Percentiles rank a stretch among this genome's conserved stretches.
Evolutionary conservation across 148 eudicot genomes (phyloP).

Genomic region (Pharnaceum exiguum): DNA sequence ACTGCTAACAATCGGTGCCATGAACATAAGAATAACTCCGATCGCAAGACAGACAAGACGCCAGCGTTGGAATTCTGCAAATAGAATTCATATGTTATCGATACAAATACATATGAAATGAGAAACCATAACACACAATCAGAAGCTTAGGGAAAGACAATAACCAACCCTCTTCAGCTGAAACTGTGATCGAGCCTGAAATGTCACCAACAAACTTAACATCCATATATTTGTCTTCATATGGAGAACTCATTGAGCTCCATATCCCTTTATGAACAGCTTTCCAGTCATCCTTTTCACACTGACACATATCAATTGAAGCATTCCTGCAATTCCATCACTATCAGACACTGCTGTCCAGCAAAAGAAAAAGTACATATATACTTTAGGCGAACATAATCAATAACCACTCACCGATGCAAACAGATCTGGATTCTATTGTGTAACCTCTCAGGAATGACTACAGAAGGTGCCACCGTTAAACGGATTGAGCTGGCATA

Average conservation of each 20-base stretch:
- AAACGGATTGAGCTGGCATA: constrained; percentile 60
- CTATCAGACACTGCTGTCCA: neutral
- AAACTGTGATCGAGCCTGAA: constrained; percentile 66
- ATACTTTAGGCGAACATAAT: neutral
- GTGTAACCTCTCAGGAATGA: constrained; percentile 67
- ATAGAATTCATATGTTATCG: neutral
- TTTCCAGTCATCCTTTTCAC: constrained; percentile 75
- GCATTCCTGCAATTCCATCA: constrained; percentile 52
- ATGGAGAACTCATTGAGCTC: constrained; percentile 74
- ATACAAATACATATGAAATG: neutral
- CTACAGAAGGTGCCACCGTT: constrained; percentile 69
- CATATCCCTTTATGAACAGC: constrained; percentile 61
- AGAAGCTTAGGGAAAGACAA: neutral
- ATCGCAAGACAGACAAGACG: constrained; percentile 58
- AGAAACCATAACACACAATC: neutral
- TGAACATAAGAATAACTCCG: constrained; percentile 56
- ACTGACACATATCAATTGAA: constrained; percentile 73
- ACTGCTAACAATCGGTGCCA: constrained; percentile 82
- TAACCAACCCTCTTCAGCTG: constrained; percentile 62
- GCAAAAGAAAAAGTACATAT: neutral
- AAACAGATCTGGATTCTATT: constrained; percentile 74
- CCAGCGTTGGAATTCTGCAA: constrained; percentile 85
- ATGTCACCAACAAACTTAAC: constrained; percentile 67
- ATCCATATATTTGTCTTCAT: constrained; percentile 68
- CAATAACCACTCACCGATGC: constrained; percentile 53